Base-by-base conservation (phyloP, 768 basidiomycete species). In the Podaxis carcinomalis region DNA sequence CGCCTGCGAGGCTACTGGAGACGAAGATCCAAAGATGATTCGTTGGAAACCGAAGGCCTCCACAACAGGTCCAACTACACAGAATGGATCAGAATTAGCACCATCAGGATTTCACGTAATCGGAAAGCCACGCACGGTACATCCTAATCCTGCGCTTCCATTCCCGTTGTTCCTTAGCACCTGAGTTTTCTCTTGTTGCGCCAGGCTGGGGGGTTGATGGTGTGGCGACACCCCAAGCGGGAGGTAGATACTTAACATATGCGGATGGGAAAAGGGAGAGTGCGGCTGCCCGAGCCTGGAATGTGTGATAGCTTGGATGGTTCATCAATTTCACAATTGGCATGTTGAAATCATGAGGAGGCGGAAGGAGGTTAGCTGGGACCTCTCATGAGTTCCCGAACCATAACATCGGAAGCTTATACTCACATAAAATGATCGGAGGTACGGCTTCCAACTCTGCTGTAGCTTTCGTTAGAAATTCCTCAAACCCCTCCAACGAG, bases 1-100 rank as follows among this genome's bases (percentile, higher is more conserved):
- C 27, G 77, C 76, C 25, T 76, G 76, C 2, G 78, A 77, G 3
- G 76, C 73, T n/a, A 78, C 72, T 10, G 87, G 84, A 35, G 88
- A 83, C 1, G 90, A 87, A 7, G 91, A 88, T 6, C 92, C 92
- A 72, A 89, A 93, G 19, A 94, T 80, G 66, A 94, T 92, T 56
- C 92, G 83, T 67, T 89, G 80, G 67, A 84, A 90, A 5, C 92
- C 92, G 69, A 93, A 93, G 2, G 92, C 92, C 70, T 94, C 92
- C 63, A 93, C 74, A 39, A 88, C 87, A 14, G 90, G 92, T 6
- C 86, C 88, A 65, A 93, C 92, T 94, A 44, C 9, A 14, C n/a
- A 23, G 42, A 19, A 62, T 49, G 37, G 51, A 64, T 28, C 58
- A 66, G n/a, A 62, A 58, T 23, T 32, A 57, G 64, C 35, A 67